These are phyloP conservation scores for Colletotrichum lupini DNA, from an alignment of 2,329 filamentous ascomycete genomes.

Conservation along the genomic window DNA sequence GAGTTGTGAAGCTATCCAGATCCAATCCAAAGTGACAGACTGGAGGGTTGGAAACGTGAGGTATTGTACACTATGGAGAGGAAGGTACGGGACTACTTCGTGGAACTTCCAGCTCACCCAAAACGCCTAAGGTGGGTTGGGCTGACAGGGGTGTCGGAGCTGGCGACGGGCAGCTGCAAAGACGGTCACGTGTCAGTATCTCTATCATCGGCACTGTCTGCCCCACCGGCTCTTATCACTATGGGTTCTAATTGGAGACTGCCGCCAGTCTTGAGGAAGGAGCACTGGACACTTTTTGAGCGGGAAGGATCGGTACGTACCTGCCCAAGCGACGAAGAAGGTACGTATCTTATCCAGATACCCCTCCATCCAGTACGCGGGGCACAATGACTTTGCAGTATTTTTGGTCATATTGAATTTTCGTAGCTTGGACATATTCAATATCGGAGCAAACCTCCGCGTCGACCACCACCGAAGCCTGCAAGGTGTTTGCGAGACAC, in stretches of 20 bases:
- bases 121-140: slow-evolving; percentile 35
- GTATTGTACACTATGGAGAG: background rate
- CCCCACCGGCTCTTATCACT: background rate
- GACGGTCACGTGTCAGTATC: slow-evolving; percentile 28
- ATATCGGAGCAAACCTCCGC: background rate
- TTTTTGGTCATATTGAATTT: background rate
- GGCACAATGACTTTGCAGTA: slow-evolving; percentile 33
- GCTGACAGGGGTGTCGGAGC: slow-evolving; percentile 22
- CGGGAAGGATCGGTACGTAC: background rate
- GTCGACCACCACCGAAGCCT: background rate
- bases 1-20: slow-evolving; percentile 24
- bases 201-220: background rate
- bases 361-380: slow-evolving; percentile 36
- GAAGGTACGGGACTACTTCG: slow-evolving; percentile 5
- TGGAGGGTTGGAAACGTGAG: background rate
- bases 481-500: background rate
- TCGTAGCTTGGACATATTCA: background rate
- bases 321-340: background rate
- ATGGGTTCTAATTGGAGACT: background rate
- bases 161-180: slow-evolving; percentile 8
- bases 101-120: slow-evolving; percentile 39
- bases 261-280: background rate
- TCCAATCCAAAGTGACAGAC: slow-evolving; percentile 12
- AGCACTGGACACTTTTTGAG: background rate
- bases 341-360: slow-evolving; percentile 31